Base-by-base conservation (phyloP, 371 early-diverging fungal genomes). In the Rhizopus delemar region DNA sequence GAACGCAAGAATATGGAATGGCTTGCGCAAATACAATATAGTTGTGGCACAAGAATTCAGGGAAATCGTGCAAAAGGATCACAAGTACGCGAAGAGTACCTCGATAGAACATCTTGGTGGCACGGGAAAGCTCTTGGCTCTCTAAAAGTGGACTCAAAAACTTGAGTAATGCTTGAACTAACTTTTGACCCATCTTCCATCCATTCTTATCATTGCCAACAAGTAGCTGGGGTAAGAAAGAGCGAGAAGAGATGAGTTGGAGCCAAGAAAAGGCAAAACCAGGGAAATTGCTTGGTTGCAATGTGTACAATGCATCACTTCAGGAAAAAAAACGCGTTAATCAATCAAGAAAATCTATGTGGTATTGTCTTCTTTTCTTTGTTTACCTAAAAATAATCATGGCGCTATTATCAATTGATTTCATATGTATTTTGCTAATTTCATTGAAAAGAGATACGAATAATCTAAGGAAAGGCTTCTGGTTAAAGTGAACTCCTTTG, bases 261-360 rank as follows among this genome's bases (percentile, higher is more conserved):
- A 98, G 81, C 99, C 99, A 99, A 28, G 92, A 89, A 66, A 95
- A 97, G 8, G 93, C 86, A 76, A 98, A 97, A 5, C 96, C 96
- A 46, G 99, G 96, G 53, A 96, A 83, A 56, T 87, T 81, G 29
- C 79, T 65, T 2, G 99, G 99, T 60, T 89, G 89, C 45, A 98
- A 63, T 2, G 90, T 89, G 60, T 89, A 86, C 62, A 98, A 82
- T 4, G 93, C 84, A 64, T 94, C 90, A 65, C 92, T 89, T 65
- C 82, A 76, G 16, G 83, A 82, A 77, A 51, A 85, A 68, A 60
- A 78, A 60, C 85, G 79, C 5, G n/a, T 39, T 39, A 22, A 22
- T 22, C 22, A 22, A 22, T 22, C 22, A 22, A 22, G 22, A 22
- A 22, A 22, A 22, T 2, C 22, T 22, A 22, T 22, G 22, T 22